A percentile compares a stretch with the other conserved stretches of the same genome.
These are phyloP conservation scores for Xylaria curta DNA, from an alignment of 495 filamentous ascomycete genomes.

Conservation along the genomic window DNA sequence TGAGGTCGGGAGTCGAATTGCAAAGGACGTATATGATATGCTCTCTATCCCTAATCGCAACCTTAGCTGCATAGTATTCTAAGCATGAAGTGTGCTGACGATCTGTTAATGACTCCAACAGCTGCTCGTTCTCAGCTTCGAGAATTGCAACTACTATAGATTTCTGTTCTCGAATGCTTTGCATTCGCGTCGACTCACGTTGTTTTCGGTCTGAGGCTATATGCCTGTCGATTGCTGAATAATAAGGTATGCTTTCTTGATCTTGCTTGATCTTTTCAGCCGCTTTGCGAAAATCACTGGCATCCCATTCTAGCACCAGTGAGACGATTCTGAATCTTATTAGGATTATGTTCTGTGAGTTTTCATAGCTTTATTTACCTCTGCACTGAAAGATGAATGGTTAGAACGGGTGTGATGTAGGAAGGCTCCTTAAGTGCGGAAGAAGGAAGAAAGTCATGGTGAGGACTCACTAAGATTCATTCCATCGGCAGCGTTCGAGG, in stretches of 20 bases:
- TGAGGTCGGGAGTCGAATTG: constrained; percentile 62
- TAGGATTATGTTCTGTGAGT: neutral
- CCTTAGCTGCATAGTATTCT: constrained; percentile 63
- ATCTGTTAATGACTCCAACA: constrained; percentile 48
- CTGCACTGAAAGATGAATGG: constrained; percentile 50
- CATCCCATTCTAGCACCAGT: constrained; percentile 66
- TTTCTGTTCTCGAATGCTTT: constrained; percentile 41
- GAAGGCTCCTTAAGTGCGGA: neutral
- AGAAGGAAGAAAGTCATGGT: neutral
- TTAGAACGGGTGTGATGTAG: constrained; percentile 1
- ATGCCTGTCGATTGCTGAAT: constrained; percentile 55
- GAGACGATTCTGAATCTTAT: constrained; percentile 62
- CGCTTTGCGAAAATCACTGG: constrained; percentile 60
- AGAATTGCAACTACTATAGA: constrained; percentile 63
- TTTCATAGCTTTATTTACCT: constrained; percentile 45
- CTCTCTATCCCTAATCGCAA: constrained; percentile 67
- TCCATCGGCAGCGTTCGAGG: constrained; percentile 64
- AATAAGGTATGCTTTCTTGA: constrained; percentile 54
- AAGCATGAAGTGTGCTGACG: constrained; percentile 59
- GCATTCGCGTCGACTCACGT: constrained; percentile 53
- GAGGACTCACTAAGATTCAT: constrained; percentile 60
- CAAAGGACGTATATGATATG: constrained; percentile 64
- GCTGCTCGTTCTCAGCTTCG: constrained; percentile 36
- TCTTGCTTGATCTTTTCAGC: constrained; percentile 59
- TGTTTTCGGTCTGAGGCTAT: constrained; percentile 50